Percentiles rank a stretch among this genome's conserved stretches.
phyloP scores from a whole-genome alignment of 768 basidiomycete species.

The Trametes punicea region DNA sequence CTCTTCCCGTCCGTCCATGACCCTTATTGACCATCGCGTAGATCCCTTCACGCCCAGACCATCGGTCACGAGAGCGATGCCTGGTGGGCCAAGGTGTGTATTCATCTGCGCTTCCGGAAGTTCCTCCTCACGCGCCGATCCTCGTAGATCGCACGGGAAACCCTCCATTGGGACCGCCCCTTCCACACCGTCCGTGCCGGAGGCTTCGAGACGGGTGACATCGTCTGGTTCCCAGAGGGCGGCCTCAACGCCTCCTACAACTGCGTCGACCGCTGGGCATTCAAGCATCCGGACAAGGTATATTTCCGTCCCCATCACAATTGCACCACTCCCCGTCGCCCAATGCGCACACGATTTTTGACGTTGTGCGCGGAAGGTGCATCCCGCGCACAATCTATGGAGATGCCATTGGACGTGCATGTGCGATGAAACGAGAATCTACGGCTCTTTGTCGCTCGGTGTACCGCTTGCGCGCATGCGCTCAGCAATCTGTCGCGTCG shows the following conservation, averaged over 20 bases:
- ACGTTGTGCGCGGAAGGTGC: conserved; percentile 1
- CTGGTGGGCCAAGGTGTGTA: conserved; percentile 81
- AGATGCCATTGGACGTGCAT: not conserved
- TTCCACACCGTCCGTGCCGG: conserved; percentile 87
- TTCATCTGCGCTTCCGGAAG: conserved; percentile 2
- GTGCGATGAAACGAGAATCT: not conserved
- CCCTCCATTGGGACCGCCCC: conserved; percentile 82
- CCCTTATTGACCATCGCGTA: conserved; percentile 8
- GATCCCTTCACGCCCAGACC: conserved; percentile 58
- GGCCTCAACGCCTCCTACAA: conserved; percentile 93
- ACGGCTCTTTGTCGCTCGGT: not conserved
- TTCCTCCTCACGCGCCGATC: not conserved
- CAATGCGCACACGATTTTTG: not conserved
- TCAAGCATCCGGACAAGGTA: conserved; percentile 80
- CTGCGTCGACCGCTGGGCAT: conserved; percentile 96
- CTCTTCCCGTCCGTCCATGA: conserved; percentile 25
- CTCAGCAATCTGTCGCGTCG: too few species aligned
- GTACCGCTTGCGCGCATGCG: not conserved
- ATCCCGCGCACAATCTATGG: not conserved
- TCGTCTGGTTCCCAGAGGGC: conserved; percentile 97
- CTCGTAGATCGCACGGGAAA: conserved; percentile 63
- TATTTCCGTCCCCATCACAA: not conserved
- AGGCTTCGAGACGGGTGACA: conserved; percentile 79
- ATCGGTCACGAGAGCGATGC: conserved; percentile 73
- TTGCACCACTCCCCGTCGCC: not conserved